Percentiles rank a stretch among this genome's conserved stretches.
phyloP scores from a whole-genome alignment of 306 rosid species.

The Quercus robur region DNA sequence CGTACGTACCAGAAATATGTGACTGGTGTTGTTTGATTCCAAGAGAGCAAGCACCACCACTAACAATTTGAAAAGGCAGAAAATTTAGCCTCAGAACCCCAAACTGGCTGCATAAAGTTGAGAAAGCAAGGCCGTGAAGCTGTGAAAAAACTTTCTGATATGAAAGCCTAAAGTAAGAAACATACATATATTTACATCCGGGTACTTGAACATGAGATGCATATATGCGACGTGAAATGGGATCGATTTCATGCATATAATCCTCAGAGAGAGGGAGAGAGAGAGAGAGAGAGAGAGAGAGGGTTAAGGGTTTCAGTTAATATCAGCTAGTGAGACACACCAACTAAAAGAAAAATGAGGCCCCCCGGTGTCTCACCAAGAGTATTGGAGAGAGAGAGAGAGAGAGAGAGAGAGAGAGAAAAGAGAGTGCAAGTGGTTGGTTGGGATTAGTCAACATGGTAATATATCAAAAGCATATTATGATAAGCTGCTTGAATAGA shows the following conservation, averaged over 20 bases:
- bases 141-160: conserved; percentile 12
- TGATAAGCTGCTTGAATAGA: conserved; percentile 50
- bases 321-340: conserved; percentile 36
- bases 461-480: conserved; percentile 70
- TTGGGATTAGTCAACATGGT: conserved; percentile 87
- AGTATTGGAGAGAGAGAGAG: background rate
- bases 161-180: conserved; percentile 24
- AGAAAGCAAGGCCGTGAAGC: conserved; percentile 24
- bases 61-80: conserved; percentile 15
- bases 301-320: conserved; percentile 27
- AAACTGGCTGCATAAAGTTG: conserved; percentile 16
- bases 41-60: conserved; percentile 27
- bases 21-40: conserved; percentile 22
- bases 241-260: conserved; percentile 42
- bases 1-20: conserved; percentile 24
- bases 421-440: conserved; percentile 45
- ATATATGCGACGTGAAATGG: conserved; percentile 10
- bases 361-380: conserved; percentile 35
- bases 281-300: conserved; percentile 11
- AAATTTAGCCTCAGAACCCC: conserved; percentile 13
- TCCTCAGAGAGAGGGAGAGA: conserved; percentile 23
- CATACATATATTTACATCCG: conserved; percentile 18
- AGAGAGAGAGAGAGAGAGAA: conserved; percentile 29
- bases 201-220: conserved; percentile 26
- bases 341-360: conserved; percentile 30